phyloP scores from a whole-genome alignment of 202 grass and related monocot genomes.

The Bolboschoenoplectus hybrid region DNA sequence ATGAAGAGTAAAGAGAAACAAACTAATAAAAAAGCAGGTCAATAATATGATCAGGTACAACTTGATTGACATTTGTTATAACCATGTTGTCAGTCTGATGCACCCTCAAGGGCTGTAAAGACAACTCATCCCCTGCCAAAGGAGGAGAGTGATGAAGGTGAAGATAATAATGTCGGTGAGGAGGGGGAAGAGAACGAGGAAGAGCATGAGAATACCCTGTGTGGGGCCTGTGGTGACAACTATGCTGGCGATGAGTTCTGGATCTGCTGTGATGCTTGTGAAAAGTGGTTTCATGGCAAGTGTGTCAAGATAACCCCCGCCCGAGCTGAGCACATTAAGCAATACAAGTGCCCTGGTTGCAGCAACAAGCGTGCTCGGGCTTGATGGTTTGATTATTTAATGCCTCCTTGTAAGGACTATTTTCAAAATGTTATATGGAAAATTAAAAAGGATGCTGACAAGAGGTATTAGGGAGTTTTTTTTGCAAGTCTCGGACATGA shows the following conservation, averaged over 20 bases:
- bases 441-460: conserved; percentile 38
- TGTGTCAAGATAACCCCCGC: conserved; percentile 97
- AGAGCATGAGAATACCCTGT: conserved; percentile 83
- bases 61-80: conserved; percentile 33
- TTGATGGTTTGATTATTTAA: conserved; percentile 43
- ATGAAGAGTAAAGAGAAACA: not conserved
- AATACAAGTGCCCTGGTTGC: conserved; percentile 96
- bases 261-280: conserved; percentile 96
- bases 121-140: conserved; percentile 48
- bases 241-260: conserved; percentile 95
- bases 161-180: conserved; percentile 57
- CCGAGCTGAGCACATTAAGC: conserved; percentile 99
- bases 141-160: conserved; percentile 70
- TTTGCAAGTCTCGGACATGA: conserved; percentile 18
- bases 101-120: conserved; percentile 60
- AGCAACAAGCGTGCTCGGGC: conserved; percentile 84
- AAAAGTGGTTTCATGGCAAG: conserved; percentile 98
- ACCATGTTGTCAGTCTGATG: conserved; percentile 51
- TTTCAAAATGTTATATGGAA: conserved; percentile 35
- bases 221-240: conserved; percentile 90
- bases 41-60: conserved; percentile 1
- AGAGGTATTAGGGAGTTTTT: not conserved
- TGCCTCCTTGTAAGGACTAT: conserved; percentile 15
- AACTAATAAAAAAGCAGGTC: conserved; percentile 9
- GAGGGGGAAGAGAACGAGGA: conserved; percentile 64